Evolutionary conservation across 257 asterid genomes (phyloP).

Genomic region (Echites panduratus): DNA sequence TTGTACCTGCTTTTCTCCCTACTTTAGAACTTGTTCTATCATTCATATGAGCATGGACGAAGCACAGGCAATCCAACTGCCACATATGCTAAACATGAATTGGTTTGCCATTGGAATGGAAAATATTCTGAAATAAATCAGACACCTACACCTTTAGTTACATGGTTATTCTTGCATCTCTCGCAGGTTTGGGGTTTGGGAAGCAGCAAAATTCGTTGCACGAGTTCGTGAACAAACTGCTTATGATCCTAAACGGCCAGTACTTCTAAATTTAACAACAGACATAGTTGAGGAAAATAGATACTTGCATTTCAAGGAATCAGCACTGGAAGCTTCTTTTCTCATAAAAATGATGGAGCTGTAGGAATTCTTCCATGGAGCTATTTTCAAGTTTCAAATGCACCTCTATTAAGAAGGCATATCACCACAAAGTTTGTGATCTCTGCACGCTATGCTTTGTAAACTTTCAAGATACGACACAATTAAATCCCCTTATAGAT

Average conservation of each 20-base stretch:
- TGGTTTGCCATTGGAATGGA: background rate
- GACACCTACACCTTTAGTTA: background rate
- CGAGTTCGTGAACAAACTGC: constrained; percentile 64
- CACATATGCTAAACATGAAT: background rate
- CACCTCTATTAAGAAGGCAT: background rate
- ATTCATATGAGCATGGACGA: background rate
- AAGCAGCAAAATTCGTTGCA: constrained; percentile 91
- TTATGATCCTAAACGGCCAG: constrained; percentile 70
- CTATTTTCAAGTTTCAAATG: background rate
- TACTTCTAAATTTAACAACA: constrained; percentile 67
- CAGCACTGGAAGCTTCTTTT: constrained; percentile 80
- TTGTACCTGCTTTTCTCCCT: background rate
- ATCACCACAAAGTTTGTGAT: background rate
- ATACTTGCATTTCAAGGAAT: constrained; percentile 76
- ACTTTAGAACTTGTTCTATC: background rate
- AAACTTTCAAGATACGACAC: background rate
- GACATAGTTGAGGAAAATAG: constrained; percentile 82
- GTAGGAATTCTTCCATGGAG: background rate
- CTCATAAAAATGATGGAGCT: constrained; percentile 59
- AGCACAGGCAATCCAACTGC: background rate
- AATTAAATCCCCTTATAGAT: background rate
- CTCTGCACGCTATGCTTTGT: background rate
- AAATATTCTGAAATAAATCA: background rate
- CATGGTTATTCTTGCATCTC: background rate
- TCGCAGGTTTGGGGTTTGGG: constrained; percentile 95